Evolutionary conservation across 1,284 basidiomycete species (phyloP), one percentile per base, ranked within the genome.

Genomic region (Microstroma glucosiphilum): DNA sequence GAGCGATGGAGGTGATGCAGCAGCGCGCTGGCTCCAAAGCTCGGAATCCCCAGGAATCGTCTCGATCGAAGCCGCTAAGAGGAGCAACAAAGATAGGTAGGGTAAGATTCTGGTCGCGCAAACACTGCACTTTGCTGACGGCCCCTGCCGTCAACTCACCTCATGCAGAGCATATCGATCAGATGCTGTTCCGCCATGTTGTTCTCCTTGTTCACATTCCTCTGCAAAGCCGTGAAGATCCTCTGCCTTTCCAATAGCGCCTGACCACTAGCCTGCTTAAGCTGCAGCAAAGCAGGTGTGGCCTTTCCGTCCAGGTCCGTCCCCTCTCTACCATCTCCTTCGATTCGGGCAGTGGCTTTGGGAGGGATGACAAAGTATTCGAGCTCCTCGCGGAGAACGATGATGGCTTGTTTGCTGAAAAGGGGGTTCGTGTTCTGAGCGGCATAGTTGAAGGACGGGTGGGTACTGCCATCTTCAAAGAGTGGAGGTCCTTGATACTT

Each of bases 141-240:
- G 42, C 42, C n/a, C 42, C 46, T 48, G 6, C 11, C 46, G 76
- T 23, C n/a, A 4, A 12, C 84, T 64, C 78, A 92, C 92, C 91
- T 94, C 92, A 97, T 96, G 82, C 96, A 98, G 60, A 99, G 85
- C 94, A 99, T 99, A 82, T 98, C 96, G 81, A 99, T 99, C 69
- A 99, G 83, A 82, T 98, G 94, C 82, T 97, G 94, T 81, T 99
- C 94, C 17, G 94, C 94, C 69, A 96, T 84, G 79, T 99, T 98
- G 80, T 97, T 97, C 83, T 97, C 94, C 83, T 96, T 96, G 83
- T 96, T 96, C 65, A 98, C 92, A 80, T 98, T 99, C 72, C 96
- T 84, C 83, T 99, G 94, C 64, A 99, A 82, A 23, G 94, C 94
- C 1, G 96, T 96, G 79, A 99, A 99, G 75, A 99, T 96, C 79